Evolutionary conservation across 1,284 basidiomycete genomes (phyloP).

Genomic region (Salmacisia buchloeana): DNA sequence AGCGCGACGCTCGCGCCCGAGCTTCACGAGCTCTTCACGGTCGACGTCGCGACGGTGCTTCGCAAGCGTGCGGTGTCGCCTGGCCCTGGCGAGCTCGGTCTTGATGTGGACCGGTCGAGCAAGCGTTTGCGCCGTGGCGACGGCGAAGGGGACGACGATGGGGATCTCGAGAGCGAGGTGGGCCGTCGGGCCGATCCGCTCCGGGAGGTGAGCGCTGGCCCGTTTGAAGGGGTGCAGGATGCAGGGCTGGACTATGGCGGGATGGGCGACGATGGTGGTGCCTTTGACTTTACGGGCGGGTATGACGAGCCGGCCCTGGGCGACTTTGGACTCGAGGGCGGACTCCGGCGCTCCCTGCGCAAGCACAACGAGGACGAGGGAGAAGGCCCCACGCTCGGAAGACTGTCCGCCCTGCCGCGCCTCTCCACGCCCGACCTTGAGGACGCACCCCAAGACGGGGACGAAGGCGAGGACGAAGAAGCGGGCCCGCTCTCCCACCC

Average conservation of each 20-base stretch:
- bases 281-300: no score
- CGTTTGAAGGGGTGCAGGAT: constrained; percentile 49
- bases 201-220: constrained; percentile 23
- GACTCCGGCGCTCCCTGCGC: neutral
- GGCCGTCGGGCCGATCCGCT: constrained; percentile 53
- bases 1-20: constrained; percentile 75
- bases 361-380: constrained; percentile 4
- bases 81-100: constrained; percentile 49
- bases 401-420: constrained; percentile 31
- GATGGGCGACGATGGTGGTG: neutral
- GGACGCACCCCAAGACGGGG: no score
- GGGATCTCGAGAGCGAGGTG: constrained; percentile 55
- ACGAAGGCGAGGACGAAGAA: constrained; percentile 59
- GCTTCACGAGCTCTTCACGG: constrained; percentile 73
- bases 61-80: constrained; percentile 46
- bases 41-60: constrained; percentile 58
- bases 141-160: constrained; percentile 51
- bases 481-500: constrained; percentile 59
- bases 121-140: constrained; percentile 42
- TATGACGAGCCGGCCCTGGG: neutral
- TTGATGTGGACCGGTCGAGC: constrained; percentile 43
- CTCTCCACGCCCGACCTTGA: constrained; percentile 56
- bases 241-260: constrained; percentile 52
- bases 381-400: constrained; percentile 16
- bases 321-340: constrained; percentile 20